Evolutionary conservation across 495 filamentous ascomycete genomes (phyloP).

Genomic region (Pseudomonodictys pantanalensis): DNA sequence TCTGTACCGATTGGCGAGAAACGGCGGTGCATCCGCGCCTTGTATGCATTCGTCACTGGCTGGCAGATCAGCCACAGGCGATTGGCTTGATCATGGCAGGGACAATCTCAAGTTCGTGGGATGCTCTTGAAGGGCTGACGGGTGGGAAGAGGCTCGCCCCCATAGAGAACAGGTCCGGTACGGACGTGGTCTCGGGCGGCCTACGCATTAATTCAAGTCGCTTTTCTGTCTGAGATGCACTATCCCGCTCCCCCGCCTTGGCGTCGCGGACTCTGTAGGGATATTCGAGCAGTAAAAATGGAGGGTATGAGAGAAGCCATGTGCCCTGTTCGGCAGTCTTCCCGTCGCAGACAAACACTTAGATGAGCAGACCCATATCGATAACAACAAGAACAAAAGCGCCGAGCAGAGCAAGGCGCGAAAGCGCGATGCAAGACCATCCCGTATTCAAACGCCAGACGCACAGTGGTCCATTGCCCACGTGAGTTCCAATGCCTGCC

Average conservation of each 20-base stretch:
- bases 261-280: constrained; percentile 1
- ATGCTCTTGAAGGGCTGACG: not conserved
- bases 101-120: not conserved
- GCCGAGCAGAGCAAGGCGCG: not conserved
- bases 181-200: constrained; percentile 22
- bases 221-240: constrained; percentile 30
- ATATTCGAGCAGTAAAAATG: constrained; percentile 15
- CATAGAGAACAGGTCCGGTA: not conserved
- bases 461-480: constrained; percentile 23
- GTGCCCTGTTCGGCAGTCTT: constrained; percentile 9
- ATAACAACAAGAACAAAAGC: not conserved
- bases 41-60: constrained; percentile 12
- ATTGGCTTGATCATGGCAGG: constrained; percentile 12
- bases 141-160: constrained; percentile 15
- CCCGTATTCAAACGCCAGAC: constrained; percentile 34
- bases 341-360: not conserved
- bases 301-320: constrained; percentile 1
- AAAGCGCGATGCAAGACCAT: constrained; percentile 30
- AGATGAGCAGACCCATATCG: not conserved
- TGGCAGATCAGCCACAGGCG: constrained; percentile 25
- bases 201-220: constrained; percentile 25
- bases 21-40: constrained; percentile 28
- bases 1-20: constrained; percentile 35
- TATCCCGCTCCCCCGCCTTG: constrained; percentile 29
- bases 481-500: constrained; percentile 28